Base-by-base conservation (phyloP, 805 yeast species). In the Myxozyma mucilagina region DNA sequence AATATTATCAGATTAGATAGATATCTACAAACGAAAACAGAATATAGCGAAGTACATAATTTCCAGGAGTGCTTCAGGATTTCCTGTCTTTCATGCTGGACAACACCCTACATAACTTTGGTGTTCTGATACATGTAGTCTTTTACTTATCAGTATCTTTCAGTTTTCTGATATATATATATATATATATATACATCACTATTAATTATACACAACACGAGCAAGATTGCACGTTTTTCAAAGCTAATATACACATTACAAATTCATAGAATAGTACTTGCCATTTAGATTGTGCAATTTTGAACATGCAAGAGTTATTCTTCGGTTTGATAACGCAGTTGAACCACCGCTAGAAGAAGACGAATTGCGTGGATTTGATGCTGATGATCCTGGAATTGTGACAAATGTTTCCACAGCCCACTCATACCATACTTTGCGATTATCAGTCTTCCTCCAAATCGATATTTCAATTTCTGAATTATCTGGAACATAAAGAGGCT, bases 361-460 rank as follows among this genome's bases (percentile, higher is more conserved):
- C 14, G 45, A 29, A 60, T 48, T 29, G 47, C 52, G 45, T 55
- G 53, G 43, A 11, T 57, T 66, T 20, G 29, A 41, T 11, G 55
- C 64, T 50, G 55, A 47, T 64, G 57, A 8, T 59, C 67, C 35
- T 47, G 36, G 73, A 74, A 18, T 66, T 58, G 35, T 67, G 64
- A 82, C 75, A 67, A 78, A 84, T 4, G 82, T 75, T 67, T 84
- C 86, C 20, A 79, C 68, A 0, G 82, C 75, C 90, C 91, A 87
- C 62, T 84, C 87, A 66, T 86, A 87, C 90, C 90, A 86, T 1
- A 83, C 82, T 48, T 73, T 73, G 0, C 72, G 69, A 8, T 70
- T 70, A n/a, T 71, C 72, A 2, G 75, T 69, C 39, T 76, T 79
- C 57, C 91, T 74, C 69, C 83, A 79, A 43, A 86, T 68, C 39